These are phyloP conservation scores for Auricularia heimuer DNA, from an alignment of 768 basidiomycete species.

Conservation along the genomic window DNA sequence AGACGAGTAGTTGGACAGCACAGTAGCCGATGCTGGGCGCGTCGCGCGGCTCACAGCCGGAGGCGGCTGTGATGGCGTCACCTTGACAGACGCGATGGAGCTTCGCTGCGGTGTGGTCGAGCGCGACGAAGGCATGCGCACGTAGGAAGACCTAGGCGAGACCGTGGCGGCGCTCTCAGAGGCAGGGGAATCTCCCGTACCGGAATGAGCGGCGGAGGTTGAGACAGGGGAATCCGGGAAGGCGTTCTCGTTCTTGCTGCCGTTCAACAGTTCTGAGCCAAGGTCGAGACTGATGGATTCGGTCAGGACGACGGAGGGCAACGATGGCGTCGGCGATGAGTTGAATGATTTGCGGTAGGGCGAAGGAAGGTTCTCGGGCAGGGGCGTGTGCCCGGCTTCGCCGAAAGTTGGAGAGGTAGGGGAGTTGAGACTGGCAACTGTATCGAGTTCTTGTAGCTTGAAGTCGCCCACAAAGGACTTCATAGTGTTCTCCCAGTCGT, in stretches of 20 bases:
- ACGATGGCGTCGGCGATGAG: background rate
- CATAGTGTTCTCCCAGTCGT: slow-evolving; percentile 38
- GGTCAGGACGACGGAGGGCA: background rate
- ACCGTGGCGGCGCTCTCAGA: background rate
- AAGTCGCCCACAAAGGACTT: slow-evolving; percentile 63
- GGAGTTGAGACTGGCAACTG: background rate
- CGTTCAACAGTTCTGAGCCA: background rate
- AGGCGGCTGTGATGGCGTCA: background rate
- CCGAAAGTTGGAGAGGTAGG: background rate
- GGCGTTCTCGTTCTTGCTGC: background rate
- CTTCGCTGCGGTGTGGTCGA: background rate
- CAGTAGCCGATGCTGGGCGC: background rate
- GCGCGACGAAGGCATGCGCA: background rate
- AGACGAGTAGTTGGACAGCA: background rate
- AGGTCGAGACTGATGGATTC: background rate
- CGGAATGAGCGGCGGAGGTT: background rate
- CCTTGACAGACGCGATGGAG: background rate
- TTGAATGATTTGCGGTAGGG: background rate
- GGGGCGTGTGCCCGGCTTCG: background rate
- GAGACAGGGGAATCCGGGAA: background rate
- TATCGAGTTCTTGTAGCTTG: slow-evolving; percentile 19
- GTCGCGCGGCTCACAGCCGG: background rate
- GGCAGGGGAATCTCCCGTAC: background rate
- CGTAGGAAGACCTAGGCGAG: background rate
- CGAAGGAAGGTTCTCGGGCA: background rate